phyloP scores from a whole-genome alignment of 805 yeast species.

The Kuraishia capsulata region DNA sequence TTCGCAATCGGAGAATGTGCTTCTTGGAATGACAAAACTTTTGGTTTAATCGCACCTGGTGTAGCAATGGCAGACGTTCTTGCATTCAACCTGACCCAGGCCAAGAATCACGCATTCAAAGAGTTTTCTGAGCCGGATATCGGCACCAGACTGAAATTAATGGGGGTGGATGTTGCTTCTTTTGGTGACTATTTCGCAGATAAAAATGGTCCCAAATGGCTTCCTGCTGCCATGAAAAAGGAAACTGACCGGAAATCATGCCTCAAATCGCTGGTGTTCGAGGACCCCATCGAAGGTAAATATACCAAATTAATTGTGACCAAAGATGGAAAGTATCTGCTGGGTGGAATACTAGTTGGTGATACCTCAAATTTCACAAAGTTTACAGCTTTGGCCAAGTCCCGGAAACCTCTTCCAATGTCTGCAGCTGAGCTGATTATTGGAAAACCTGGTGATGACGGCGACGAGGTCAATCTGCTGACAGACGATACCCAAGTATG shows the following conservation, averaged over 20 bases:
- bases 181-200: slow-evolving; percentile 30
- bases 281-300: slow-evolving; percentile 23
- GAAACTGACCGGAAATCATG: slow-evolving; percentile 6
- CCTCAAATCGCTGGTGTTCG: slow-evolving; percentile 18
- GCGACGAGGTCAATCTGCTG: slow-evolving; percentile 19
- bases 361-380: slow-evolving; percentile 22
- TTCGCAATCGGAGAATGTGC: slow-evolving; percentile 29
- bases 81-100: slow-evolving; percentile 25
- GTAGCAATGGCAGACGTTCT: slow-evolving; percentile 28
- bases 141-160: slow-evolving; percentile 25
- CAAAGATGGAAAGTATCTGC: slow-evolving; percentile 23
- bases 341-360: slow-evolving; percentile 28
- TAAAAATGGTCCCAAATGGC: slow-evolving; percentile 23
- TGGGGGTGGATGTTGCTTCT: slow-evolving; percentile 29
- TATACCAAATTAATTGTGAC: slow-evolving; percentile 25
- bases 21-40: slow-evolving; percentile 24
- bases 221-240: slow-evolving; percentile 16
- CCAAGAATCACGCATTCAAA: slow-evolving; percentile 18
- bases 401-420: slow-evolving; percentile 19
- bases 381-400: slow-evolving; percentile 18
- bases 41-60: slow-evolving; percentile 29
- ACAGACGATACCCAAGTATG: slow-evolving; percentile 27
- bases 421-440: slow-evolving; percentile 22
- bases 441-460: slow-evolving; percentile 15
- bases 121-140: slow-evolving; percentile 23